Conservation (phyloP, 2,329 filamentous ascomycete genomes). For the Penicillium sp. region DNA sequence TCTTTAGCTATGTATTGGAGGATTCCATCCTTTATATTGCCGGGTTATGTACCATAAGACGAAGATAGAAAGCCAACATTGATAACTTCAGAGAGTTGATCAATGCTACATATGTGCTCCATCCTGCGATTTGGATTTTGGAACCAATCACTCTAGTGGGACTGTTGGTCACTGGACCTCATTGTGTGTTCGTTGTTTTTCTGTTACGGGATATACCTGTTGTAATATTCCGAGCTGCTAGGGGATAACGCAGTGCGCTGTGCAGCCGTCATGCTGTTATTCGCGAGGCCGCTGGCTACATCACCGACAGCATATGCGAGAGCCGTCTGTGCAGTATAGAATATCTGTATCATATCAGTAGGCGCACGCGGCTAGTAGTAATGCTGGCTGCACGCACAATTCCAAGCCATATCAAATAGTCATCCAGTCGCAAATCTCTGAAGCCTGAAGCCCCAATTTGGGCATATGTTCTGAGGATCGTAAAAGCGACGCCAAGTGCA, state of each 20-base stretch:
- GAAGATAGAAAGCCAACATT: conserved; percentile 55
- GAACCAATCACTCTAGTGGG: conserved; percentile 48
- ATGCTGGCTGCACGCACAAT: conserved; percentile 37
- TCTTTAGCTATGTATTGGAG: neutral
- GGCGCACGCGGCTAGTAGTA: neutral
- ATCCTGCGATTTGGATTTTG: conserved; percentile 54
- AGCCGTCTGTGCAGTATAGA: conserved; percentile 51
- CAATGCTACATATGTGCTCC: conserved; percentile 52
- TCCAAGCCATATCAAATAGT: conserved; percentile 57
- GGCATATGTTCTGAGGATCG: conserved; percentile 43
- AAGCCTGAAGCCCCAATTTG: conserved; percentile 20
- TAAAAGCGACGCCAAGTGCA: conserved; percentile 23
- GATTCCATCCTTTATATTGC: neutral
- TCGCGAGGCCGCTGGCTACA: conserved; percentile 52
- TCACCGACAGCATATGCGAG: conserved; percentile 51
- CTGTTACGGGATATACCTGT: conserved; percentile 23
- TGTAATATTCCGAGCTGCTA: conserved; percentile 44
- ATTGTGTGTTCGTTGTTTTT: too few species aligned
- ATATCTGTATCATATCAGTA: conserved; percentile 35
- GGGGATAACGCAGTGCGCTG: conserved; percentile 47
- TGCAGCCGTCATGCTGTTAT: conserved; percentile 55
- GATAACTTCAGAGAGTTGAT: conserved; percentile 55
- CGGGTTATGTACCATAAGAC: conserved; percentile 43
- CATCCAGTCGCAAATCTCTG: conserved; percentile 44
- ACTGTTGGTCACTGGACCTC: too few species aligned